These are phyloP conservation scores for Telfairia occidentalis DNA, from an alignment of 331 rosid species.

Conservation along the genomic window DNA sequence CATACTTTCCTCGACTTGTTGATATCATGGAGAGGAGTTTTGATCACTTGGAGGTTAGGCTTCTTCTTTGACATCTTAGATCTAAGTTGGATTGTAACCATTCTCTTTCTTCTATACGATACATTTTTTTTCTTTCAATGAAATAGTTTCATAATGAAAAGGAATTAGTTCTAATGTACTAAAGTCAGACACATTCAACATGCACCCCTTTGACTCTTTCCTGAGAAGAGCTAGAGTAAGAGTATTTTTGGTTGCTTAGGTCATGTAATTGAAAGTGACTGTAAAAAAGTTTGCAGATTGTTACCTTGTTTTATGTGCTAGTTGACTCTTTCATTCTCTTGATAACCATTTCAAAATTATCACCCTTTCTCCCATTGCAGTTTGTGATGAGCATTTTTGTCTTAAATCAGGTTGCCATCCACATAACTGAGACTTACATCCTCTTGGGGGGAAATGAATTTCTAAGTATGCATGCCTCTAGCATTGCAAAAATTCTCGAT, in stretches of 20 bases:
- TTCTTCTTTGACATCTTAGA: constrained; percentile 13
- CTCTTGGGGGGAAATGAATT: constrained; percentile 80
- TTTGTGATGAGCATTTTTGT: not conserved
- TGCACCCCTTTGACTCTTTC: not conserved
- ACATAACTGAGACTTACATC: constrained; percentile 73
- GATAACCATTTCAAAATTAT: not conserved
- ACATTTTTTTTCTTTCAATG: not conserved
- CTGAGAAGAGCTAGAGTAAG: not conserved
- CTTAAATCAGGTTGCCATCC: constrained; percentile 58
- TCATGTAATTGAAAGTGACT: not conserved
- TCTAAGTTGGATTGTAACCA: not conserved
- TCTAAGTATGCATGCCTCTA: constrained; percentile 68
- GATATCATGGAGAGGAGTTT: constrained; percentile 82
- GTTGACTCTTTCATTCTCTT: not conserved
- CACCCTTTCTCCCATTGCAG: not conserved
- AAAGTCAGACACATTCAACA: not conserved
- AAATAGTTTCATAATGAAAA: not conserved
- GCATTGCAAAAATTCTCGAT: constrained; percentile 78
- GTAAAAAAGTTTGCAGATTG: not conserved
- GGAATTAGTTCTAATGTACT: not conserved
- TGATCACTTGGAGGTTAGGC: constrained; percentile 84
- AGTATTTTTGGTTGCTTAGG: not conserved
- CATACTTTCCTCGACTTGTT: constrained; percentile 64
- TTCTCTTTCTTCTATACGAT: not conserved
- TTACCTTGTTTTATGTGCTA: not conserved